phyloP scores from a whole-genome alignment of 148 eudicot genomes.

The Dianthus caryophyllus region DNA sequence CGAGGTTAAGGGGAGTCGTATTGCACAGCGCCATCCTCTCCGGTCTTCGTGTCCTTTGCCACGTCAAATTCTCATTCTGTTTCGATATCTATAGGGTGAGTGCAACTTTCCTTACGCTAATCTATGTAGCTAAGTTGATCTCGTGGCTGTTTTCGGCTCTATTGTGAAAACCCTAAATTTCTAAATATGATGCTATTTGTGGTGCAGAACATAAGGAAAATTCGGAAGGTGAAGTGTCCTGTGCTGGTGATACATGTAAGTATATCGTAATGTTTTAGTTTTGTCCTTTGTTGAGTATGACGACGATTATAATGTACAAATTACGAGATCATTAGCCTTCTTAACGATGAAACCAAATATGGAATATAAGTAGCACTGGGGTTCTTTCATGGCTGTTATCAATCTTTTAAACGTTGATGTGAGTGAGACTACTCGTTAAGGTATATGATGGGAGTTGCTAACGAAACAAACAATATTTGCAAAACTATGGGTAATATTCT shows the following conservation, averaged over 20 bases:
- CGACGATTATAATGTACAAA: too few relatives aligned
- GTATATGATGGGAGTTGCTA: too few relatives aligned
- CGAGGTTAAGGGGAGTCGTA: constrained; percentile 95
- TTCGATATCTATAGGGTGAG: constrained; percentile 90
- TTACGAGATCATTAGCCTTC: too few relatives aligned
- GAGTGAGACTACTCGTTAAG: too few relatives aligned
- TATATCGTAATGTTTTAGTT: neutral
- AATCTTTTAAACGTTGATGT: too few relatives aligned
- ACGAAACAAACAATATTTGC: too few relatives aligned
- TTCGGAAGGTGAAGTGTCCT: constrained; percentile 93
- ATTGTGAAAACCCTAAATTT: neutral
- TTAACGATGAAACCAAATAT: too few relatives aligned
- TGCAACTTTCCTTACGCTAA: neutral
- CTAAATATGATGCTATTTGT: constrained; percentile 19
- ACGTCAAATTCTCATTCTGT: constrained; percentile 75
- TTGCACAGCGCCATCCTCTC: constrained; percentile 98
- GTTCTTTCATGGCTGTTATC: too few relatives aligned
- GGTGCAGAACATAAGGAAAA: constrained; percentile 88
- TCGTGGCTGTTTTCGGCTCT: too few relatives aligned
- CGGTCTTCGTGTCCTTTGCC: constrained; percentile 95
- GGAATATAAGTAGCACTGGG: too few relatives aligned
- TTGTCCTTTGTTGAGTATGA: too few relatives aligned
- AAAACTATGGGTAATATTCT: neutral
- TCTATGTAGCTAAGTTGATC: neutral
- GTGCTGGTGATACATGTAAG: constrained; percentile 98